A percentile compares a stretch with the other conserved stretches of the same genome.
Evolutionary conservation across 2,329 filamentous ascomycete genomes (phyloP).

Genomic region (Sarocladium kiliense): DNA sequence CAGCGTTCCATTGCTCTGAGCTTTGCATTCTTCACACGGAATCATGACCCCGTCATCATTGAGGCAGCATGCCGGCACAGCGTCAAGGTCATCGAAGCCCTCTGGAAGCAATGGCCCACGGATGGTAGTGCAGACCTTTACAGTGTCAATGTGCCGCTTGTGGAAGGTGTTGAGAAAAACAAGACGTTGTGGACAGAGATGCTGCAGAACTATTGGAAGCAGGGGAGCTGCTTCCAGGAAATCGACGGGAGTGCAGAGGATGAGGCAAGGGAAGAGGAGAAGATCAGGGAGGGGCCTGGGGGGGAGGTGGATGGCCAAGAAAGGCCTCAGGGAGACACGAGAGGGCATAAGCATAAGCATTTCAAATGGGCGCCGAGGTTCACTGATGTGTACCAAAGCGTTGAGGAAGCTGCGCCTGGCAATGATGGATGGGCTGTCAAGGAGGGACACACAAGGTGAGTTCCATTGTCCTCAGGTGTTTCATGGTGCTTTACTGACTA

Average conservation of each 20-base stretch:
- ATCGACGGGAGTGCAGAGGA: slow-evolving; percentile 61
- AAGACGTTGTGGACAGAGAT: slow-evolving; percentile 81
- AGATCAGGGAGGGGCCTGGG: slow-evolving; percentile 62
- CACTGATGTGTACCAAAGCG: slow-evolving; percentile 78
- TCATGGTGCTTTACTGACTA: background rate
- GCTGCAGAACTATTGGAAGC: slow-evolving; percentile 85
- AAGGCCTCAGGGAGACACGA: slow-evolving; percentile 15
- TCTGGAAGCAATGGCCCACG: slow-evolving; percentile 68
- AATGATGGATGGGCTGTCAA: slow-evolving; percentile 93
- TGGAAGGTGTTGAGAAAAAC: slow-evolving; percentile 64
- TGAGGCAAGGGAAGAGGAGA: slow-evolving; percentile 65
- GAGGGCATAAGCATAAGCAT: slow-evolving; percentile 68
- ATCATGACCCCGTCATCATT: slow-evolving; percentile 80
- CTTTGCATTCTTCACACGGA: slow-evolving; percentile 83
- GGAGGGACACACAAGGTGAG: slow-evolving; percentile 78
- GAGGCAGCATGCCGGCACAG: slow-evolving; percentile 69
- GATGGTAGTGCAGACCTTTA: slow-evolving; percentile 74
- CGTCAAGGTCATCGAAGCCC: slow-evolving; percentile 71
- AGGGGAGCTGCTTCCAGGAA: slow-evolving; percentile 82
- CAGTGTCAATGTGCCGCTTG: slow-evolving; percentile 81
- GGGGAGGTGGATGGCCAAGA: slow-evolving; percentile 37
- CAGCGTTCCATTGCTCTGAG: slow-evolving; percentile 73
- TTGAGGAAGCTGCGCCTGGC: slow-evolving; percentile 71
- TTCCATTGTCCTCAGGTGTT: slow-evolving; percentile 11
- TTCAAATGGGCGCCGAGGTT: slow-evolving; percentile 95